phyloP scores from a whole-genome alignment of 768 basidiomycete species.

The Exsudoporus frostii region DNA sequence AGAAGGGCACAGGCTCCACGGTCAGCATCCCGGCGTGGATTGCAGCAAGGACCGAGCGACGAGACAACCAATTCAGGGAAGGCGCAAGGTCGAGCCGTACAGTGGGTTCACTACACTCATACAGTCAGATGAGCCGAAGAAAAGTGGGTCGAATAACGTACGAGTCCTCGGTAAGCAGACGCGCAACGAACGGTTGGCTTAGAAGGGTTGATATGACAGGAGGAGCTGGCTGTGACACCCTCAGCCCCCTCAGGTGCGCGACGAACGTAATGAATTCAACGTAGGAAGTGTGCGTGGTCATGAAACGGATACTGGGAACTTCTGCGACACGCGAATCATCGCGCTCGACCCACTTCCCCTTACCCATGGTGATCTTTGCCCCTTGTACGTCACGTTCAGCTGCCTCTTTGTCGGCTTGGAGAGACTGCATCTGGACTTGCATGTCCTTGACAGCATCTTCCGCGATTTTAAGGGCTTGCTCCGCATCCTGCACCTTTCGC shows the following conservation, averaged over 20 bases:
- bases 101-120: constrained; percentile 69
- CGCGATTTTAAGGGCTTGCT: constrained; percentile 73
- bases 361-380: constrained; percentile 53
- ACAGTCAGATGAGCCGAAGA: constrained; percentile 8
- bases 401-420: constrained; percentile 65
- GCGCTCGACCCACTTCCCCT: constrained; percentile 65
- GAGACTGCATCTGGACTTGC: constrained; percentile 79
- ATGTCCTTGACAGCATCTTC: constrained; percentile 83
- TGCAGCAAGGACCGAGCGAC: constrained; percentile 78
- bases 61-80: constrained; percentile 89
- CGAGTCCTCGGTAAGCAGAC: constrained; percentile 82
- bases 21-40: constrained; percentile 84
- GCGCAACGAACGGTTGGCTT: constrained; percentile 71
- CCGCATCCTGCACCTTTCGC: constrained; percentile 71
- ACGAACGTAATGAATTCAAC: constrained; percentile 79
- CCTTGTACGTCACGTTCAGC: constrained; percentile 52
- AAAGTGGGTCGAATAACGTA: constrained; percentile 42
- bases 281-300: constrained; percentile 73
- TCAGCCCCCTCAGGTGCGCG: constrained; percentile 68
- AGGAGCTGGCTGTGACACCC: constrained; percentile 52
- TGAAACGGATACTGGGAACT: constrained; percentile 40
- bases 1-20: constrained; percentile 79
- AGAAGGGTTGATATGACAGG: constrained; percentile 75
- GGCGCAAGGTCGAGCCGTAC: constrained; percentile 92
- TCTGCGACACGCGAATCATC: constrained; percentile 27